Percentiles rank a stretch among this genome's conserved stretches.
These are phyloP conservation scores for Solanum appendiculatum DNA, from an alignment of 257 asterid species.

Conservation along the genomic window DNA sequence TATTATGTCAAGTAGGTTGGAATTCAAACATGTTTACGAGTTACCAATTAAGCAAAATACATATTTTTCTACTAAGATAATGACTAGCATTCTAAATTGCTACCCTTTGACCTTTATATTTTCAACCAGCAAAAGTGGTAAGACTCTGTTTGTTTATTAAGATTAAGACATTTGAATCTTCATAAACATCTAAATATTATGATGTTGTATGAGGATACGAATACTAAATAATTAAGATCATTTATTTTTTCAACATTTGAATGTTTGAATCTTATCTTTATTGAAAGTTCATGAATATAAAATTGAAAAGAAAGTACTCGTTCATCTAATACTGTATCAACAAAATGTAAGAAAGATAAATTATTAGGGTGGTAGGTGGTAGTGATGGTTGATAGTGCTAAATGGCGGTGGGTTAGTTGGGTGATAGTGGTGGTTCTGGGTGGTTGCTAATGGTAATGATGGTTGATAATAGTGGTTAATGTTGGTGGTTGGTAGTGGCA, in stretches of 20 bases:
- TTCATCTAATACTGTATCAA: neutral
- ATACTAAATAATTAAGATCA: neutral
- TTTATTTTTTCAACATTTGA: neutral
- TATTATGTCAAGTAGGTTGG: neutral
- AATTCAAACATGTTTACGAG: neutral
- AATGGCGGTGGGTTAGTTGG: neutral
- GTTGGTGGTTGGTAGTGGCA: neutral
- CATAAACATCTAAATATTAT: neutral
- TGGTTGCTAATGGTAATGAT: neutral
- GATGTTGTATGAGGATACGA: neutral
- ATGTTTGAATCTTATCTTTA: neutral
- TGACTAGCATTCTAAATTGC: neutral
- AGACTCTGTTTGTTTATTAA: neutral
- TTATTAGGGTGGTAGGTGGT: neutral
- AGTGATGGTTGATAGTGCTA: neutral
- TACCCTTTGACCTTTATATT: neutral
- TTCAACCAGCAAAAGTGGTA: neutral
- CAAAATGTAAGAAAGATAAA: neutral
- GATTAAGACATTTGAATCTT: neutral
- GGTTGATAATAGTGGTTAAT: neutral
- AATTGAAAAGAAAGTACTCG: neutral
- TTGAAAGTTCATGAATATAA: neutral
- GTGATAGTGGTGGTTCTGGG: neutral
- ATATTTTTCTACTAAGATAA: neutral
- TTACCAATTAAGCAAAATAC: neutral